These are phyloP conservation scores for Iberis pinnata DNA, from an alignment of 345 rosid genomes.

Conservation along the genomic window DNA sequence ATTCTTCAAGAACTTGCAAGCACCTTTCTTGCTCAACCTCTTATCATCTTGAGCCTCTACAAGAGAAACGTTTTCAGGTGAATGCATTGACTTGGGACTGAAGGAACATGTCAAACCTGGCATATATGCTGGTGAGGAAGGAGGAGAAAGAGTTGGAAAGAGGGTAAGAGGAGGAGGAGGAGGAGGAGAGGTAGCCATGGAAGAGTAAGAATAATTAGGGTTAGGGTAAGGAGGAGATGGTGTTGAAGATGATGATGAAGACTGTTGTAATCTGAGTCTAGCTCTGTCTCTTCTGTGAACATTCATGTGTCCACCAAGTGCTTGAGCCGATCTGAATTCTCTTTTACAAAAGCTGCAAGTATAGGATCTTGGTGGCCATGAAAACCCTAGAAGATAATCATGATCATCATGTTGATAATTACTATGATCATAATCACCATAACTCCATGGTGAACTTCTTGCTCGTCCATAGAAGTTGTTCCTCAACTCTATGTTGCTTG, in stretches of 20 bases:
- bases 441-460: constrained; percentile 39
- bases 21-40: constrained; percentile 33
- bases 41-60: constrained; percentile 26
- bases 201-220: constrained; percentile 46
- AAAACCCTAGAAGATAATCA: constrained; percentile 53
- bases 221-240: constrained; percentile 57
- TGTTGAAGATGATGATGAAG: constrained; percentile 47
- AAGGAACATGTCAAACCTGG: constrained; percentile 27
- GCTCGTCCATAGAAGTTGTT: constrained; percentile 39
- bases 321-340: constrained; percentile 93
- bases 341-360: constrained; percentile 91
- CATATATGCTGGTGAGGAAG: constrained; percentile 16
- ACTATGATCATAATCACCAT: constrained; percentile 39
- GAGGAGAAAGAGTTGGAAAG: constrained; percentile 37
- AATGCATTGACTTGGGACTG: constrained; percentile 22
- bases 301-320: constrained; percentile 97
- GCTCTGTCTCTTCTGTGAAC: constrained; percentile 94
- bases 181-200: constrained; percentile 35
- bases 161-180: constrained; percentile 38
- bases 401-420: constrained; percentile 28
- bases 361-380: constrained; percentile 98
- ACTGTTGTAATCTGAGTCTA: constrained; percentile 61
- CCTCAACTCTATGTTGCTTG: constrained; percentile 33
- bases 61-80: constrained; percentile 20
- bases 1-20: constrained; percentile 34